Conservation (phyloP, 2,329 filamentous ascomycete genomes). For the Botrytis cinerea region DNA sequence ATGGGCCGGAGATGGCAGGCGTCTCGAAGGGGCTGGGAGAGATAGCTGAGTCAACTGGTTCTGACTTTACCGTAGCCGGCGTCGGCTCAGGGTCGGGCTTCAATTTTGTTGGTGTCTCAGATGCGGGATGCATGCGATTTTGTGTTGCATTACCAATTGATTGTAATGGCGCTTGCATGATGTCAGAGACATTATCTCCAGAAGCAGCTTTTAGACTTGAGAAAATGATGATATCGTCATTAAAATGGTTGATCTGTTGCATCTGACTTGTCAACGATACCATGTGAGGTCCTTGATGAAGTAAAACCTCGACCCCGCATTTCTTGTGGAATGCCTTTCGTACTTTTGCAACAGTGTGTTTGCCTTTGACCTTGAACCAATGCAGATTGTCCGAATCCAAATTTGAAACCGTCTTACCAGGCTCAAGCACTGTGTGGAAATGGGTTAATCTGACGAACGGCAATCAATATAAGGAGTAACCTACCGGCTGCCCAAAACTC, state of each 20-base stretch:
- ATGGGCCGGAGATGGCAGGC: neutral
- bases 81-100: neutral
- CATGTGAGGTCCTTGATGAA: slow-evolving; percentile 12
- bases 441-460: neutral
- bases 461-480: neutral
- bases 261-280: neutral
- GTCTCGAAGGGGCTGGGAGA: neutral
- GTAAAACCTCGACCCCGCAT: neutral
- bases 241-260: slow-evolving; percentile 18
- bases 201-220: neutral
- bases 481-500: slow-evolving; percentile 22
- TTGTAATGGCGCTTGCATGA: slow-evolving; percentile 1
- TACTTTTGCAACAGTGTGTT: slow-evolving; percentile 23
- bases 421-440: neutral
- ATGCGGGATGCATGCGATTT: neutral
- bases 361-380: slow-evolving; percentile 25
- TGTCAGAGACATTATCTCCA: neutral
- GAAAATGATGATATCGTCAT: slow-evolving; percentile 18
- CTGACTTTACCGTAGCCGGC: neutral
- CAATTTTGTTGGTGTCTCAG: neutral
- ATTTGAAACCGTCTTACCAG: neutral
- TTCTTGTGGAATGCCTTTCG: slow-evolving; percentile 13
- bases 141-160: neutral
- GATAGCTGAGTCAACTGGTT: neutral
- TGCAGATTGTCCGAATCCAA: neutral